These are phyloP conservation scores for Scedosporium apiospermum DNA, from an alignment of 2,329 filamentous ascomycete genomes.

Conservation along the genomic window DNA sequence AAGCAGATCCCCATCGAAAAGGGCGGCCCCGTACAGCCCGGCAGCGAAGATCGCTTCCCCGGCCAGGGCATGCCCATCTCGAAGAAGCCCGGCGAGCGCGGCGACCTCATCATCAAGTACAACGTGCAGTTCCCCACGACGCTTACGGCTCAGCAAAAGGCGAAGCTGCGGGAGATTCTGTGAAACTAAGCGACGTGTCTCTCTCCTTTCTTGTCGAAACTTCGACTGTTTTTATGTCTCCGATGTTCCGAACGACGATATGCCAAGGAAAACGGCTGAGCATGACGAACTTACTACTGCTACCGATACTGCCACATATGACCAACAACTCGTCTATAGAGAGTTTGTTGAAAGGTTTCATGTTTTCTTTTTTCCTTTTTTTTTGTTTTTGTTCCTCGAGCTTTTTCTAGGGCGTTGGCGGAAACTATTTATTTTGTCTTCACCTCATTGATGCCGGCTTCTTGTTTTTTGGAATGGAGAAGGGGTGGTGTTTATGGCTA, in stretches of 20 bases:
- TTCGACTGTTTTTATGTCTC: neutral
- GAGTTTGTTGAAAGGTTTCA: neutral
- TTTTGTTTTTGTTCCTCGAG: constrained; percentile 8
- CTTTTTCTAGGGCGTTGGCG: neutral
- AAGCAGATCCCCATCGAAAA: constrained; percentile 75
- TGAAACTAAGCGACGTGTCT: constrained; percentile 19
- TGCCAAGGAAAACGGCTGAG: neutral
- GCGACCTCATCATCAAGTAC: constrained; percentile 81
- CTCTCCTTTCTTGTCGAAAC: neutral
- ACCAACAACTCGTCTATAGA: neutral
- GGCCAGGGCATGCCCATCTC: constrained; percentile 88
- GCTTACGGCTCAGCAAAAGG: constrained; percentile 70
- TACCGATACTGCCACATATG: constrained; percentile 5
- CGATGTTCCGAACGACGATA: neutral
- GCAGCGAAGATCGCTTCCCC: constrained; percentile 72
- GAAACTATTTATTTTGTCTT: neutral
- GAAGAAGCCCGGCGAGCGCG: constrained; percentile 76
- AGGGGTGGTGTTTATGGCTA: too few species aligned
- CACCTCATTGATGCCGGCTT: neutral
- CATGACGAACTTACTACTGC: neutral
- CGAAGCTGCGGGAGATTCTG: constrained; percentile 70
- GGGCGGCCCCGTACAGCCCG: constrained; percentile 75
- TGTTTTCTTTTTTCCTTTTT: neutral
- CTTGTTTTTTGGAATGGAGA: too few species aligned
- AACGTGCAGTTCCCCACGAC: constrained; percentile 85